Percentiles rank a stretch among this genome's conserved stretches.
These are phyloP conservation scores for Linum tenue DNA, from an alignment of 345 rosid species.

Conservation along the genomic window DNA sequence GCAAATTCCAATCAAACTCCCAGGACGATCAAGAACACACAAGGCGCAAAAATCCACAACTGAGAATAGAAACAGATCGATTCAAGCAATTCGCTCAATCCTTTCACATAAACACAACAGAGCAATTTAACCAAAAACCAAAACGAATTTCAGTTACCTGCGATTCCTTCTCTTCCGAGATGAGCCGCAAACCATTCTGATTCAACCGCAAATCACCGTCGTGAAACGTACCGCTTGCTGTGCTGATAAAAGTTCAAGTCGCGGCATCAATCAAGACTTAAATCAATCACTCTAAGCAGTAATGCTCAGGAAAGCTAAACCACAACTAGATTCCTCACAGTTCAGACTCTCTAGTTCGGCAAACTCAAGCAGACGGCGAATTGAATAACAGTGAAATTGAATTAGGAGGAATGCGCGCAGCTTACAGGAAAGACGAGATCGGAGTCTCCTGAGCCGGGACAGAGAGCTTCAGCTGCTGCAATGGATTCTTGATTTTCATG, in stretches of 20 bases:
- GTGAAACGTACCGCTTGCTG: conserved; percentile 90
- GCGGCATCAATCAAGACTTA: neutral
- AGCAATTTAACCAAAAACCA: neutral
- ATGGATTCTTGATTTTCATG: conserved; percentile 67
- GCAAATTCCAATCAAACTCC: neutral
- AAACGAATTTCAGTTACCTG: conserved; percentile 27
- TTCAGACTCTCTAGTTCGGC: neutral
- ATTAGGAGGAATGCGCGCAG: neutral
- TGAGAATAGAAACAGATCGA: neutral
- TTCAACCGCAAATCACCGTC: conserved; percentile 84
- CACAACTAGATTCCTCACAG: neutral
- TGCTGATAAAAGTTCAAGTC: conserved; percentile 34
- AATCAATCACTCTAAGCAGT: neutral
- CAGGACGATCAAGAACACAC: neutral
- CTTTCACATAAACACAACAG: neutral
- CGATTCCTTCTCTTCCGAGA: conserved; percentile 56
- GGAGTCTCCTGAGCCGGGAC: conserved; percentile 79
- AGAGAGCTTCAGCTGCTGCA: conserved; percentile 77
- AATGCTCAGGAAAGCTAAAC: neutral
- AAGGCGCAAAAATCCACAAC: neutral
- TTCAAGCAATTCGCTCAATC: neutral
- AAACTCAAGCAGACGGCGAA: neutral
- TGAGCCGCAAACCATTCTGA: conserved; percentile 69
- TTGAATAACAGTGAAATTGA: neutral
- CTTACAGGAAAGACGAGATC: conserved; percentile 73